Evolutionary conservation across 805 yeast genomes (phyloP), one percentile per base, ranked within the genome.

Genomic region (Metschnikowia sp.): DNA sequence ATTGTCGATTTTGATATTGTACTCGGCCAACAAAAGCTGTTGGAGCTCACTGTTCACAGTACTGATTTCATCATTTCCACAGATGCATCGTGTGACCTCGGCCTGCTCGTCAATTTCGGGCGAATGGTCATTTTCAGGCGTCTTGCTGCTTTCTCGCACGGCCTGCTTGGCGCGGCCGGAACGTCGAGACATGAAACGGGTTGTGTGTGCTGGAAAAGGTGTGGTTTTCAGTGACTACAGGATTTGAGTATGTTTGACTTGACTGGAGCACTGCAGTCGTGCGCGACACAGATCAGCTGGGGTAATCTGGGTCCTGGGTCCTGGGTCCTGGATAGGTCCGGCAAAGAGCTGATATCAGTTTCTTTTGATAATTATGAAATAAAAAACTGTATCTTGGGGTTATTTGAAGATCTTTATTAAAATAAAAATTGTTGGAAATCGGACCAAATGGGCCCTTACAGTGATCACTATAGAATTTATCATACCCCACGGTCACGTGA

Each of bases 1-100:
- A 15, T 75, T 69, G 49, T 78, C 82, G 42, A 66, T 60, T 44
- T 67, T 67, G 46, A 72, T 68, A 40, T 55, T 60, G 52, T 66
- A 72, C 42, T 72, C 75, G 15, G 53, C 55, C 33, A 39, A 44
- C 29, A 72, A 58, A 32, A 70, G 49, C 2, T 54, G 54, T 32
- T 51, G 59, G 30, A 71, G 53, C 12, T 57, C 51, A 10, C 58
- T 53, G 47, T 61, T 64, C 15, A 70, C 60, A 12, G 56, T 44
- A 33, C 56, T 52, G 15, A 72, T 54, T 47, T 72, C 77, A 44
- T 72, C 76, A 38, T 64, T 60, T 10, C 69, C 69, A 56, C 77
- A 72, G 1, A 72, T 62, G 51, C 77, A 72, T 42, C 77, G 56
- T 1, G 77, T 72, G 26, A 70, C 57, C 51, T 72, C 77, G 38